Evolutionary conservation across 352 stramenopile species (phyloP), one percentile per base, ranked within the genome.

Genomic region (Phytopythium cucurbitacearum): DNA sequence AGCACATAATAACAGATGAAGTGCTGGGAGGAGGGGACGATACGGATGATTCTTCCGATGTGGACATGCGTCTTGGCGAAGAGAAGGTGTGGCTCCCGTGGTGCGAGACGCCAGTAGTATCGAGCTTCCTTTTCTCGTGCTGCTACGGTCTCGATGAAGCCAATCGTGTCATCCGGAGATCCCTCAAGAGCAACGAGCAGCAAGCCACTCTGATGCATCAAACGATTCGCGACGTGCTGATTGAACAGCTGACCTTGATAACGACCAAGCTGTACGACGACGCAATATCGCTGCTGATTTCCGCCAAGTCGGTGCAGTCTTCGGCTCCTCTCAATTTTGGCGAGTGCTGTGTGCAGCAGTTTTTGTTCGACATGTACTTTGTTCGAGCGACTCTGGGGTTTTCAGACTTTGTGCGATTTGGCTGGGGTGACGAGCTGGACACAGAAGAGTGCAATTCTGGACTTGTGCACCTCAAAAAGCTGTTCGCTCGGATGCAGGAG

Each of bases 351-450:
- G 78, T 89, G 50, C 70, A 88, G 52, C 85, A 95, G 64, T 91
- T 91, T 53, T 67, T 95, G 7, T 95, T 95, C 49, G 85, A 95
- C 53, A 85, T 95, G 76, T 94, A 95, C 58, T 95, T 94, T 62
- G 79, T 95, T 36, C 85, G 85, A 6, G 80, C 85, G 11, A 89
- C 81, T 11, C 66, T 94, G 21, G 85, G 85, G 8, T 91, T 91
- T 53, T 90, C 78, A 7, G 83, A 91, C 52, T 95, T 95, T 43
- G 75, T 92, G 56, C 85, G 85, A 28, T 95, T 95, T 56, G 85
- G 83, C 36, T 95, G 85, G 85, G 82, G 85, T 28, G 85, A 95
- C 48, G 80, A 92, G 15, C 61, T 92, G 42, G 69, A 89, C 40
- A 59, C 72, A 1, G 71, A 72, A 12, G 72, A 84, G 0, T 84